Evolutionary conservation across 495 filamentous ascomycete genomes (phyloP), one percentile per base, ranked within the genome.

Genomic region (Penicillium manginii): DNA sequence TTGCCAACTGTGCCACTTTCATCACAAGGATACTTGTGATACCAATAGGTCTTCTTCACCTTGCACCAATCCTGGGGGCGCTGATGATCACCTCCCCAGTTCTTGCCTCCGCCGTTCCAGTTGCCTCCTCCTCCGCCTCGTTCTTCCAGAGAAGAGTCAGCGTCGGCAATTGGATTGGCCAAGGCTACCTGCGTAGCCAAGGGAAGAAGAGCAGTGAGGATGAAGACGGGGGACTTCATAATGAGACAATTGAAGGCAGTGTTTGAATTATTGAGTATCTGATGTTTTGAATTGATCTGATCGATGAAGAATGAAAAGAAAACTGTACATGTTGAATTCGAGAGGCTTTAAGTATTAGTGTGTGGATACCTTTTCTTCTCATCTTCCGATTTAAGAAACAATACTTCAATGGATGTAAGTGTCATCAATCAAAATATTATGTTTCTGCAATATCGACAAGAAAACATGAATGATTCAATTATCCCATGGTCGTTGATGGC

Each of bases 11-110:
- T 47, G 0, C 15, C 37, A 31, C 52, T 54, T 14, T 21, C 33
- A 19, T 45, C 23, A 54, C 52, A 51, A 35, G 49, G 49, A 51
- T 51, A 51, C 49, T 51, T 51, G 23, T 51, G 18, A 14, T 32
- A 51, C 49, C 21, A 51, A n/a, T 35, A 51, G 3, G 49, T 2
- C 12, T 35, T 37, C 29, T 35, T 35, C 1, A 51, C 23, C 26
- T 33, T 29, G 29, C 49, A 51, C 9, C 15, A 2, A 19, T 45
- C 18, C 18, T 45, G 12, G 19, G n/a, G 40, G 14, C 18, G 14
- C 1, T 45, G 12, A 19, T 45, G 40, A 2, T 45, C 11, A n/a
- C 17, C 40, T 45, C 40, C 40, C 40, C 40, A 45, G 40, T 45
- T 2, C 9, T 45, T 45, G 40, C n/a, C 18, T 45, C 17, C 17